Evolutionary conservation across 108 stramenopile species (phyloP).

Genomic region (Phaeodactylum tricornutum): DNA sequence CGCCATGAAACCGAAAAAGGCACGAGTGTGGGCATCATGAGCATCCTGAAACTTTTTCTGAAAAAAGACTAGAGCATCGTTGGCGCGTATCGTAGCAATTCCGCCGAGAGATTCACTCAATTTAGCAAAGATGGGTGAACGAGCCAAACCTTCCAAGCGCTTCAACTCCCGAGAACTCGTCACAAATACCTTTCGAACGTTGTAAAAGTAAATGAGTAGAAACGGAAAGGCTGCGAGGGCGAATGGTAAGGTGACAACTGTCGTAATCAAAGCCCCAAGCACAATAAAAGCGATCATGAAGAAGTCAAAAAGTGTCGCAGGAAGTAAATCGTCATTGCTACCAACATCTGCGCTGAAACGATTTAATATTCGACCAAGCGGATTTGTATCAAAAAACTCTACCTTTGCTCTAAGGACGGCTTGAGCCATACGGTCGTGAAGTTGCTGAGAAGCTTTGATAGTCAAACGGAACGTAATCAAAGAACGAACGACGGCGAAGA

Average conservation of each 20-base stretch:
- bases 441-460: slow-evolving; percentile 52
- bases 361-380: slow-evolving; percentile 83
- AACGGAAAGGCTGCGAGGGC: slow-evolving; percentile 61
- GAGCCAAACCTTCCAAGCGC: slow-evolving; percentile 75
- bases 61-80: slow-evolving; percentile 43
- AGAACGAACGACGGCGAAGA: slow-evolving; percentile 44
- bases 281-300: slow-evolving; percentile 51
- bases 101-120: slow-evolving; percentile 79
- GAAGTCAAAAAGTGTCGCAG: slow-evolving; percentile 71
- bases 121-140: slow-evolving; percentile 84
- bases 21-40: slow-evolving; percentile 71
- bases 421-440: slow-evolving; percentile 73
- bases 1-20: slow-evolving; percentile 80
- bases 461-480: slow-evolving; percentile 32
- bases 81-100: slow-evolving; percentile 85
- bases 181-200: slow-evolving; percentile 61
- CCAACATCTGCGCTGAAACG: slow-evolving; percentile 79
- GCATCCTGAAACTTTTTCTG: slow-evolving; percentile 41
- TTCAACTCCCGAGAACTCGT: slow-evolving; percentile 73
- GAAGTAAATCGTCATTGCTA: slow-evolving; percentile 55
- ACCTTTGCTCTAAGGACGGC: slow-evolving; percentile 77
- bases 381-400: slow-evolving; percentile 88
- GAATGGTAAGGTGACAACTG: slow-evolving; percentile 51
- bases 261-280: slow-evolving; percentile 53
- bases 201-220: slow-evolving; percentile 53